Evolutionary conservation across 768 basidiomycete genomes (phyloP), one percentile per base, ranked within the genome.

Genomic region (Dentipellis sp.): DNA sequence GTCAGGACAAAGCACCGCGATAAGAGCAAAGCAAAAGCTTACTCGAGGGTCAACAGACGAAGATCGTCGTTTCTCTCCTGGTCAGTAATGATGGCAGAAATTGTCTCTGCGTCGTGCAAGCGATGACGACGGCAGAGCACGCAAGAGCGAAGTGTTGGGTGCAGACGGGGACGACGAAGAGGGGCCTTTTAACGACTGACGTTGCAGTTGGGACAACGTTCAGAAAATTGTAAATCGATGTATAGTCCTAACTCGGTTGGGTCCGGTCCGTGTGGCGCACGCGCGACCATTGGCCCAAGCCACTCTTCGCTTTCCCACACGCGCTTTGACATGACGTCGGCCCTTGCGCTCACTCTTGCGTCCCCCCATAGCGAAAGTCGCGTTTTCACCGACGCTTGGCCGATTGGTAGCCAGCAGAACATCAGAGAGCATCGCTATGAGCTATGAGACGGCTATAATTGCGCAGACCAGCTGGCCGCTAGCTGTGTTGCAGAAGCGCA

Each of bases 11-110:
- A 57, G 37, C 17, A 34, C 37, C 2, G 52, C 4, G 40, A 37
- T 39, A 9, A 53, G 21, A 36, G 50, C 59, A 38, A n/a, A 37
- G 52, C 55, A 38, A 56, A 56, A 55, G 64, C 63, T 63, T 62
- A 89, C 88, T 80, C 80, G 69, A 83, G 81, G 83, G 84, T 83
- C 84, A 88, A 71, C 69, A 87, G 77, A 78, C 87, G 86, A 69
- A 89, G 83, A 76, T 89, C 86, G 71, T 72, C 78, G 74, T 88
- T 87, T 75, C 82, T 80, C 77, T 75, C 73, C 69, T 86, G 84
- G 80, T 81, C 81, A 81, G 80, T 75, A 86, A 87, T 88, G 69
- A 67, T 88, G 81, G 71, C 68, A 57, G 63, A 66, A 59, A 63
- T 72, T 72, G 71, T 72, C 67, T 63, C 73, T 78, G 72, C 59